phyloP scores from a whole-genome alignment of 805 yeast species.

The Saccharomycopsis oosterbeekiorum region DNA sequence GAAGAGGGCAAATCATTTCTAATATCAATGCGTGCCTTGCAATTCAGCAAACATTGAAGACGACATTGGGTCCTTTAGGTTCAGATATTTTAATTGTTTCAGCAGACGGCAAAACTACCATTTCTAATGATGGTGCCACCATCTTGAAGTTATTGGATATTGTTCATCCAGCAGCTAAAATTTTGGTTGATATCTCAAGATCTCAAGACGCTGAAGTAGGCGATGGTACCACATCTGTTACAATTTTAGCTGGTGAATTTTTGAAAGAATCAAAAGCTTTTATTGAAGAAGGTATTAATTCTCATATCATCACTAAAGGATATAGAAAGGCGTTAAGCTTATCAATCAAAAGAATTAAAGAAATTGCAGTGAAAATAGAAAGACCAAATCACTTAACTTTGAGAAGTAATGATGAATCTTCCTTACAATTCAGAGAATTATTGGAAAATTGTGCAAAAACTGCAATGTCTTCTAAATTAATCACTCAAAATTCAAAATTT shows the following conservation, averaged over 20 bases:
- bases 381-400: conserved; percentile 19
- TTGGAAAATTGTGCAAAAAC: conserved; percentile 84
- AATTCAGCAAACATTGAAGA: conserved; percentile 87
- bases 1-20: conserved; percentile 88
- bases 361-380: conserved; percentile 64
- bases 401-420: conserved; percentile 32
- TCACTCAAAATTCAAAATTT: conserved; percentile 76
- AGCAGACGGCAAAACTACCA: conserved; percentile 77
- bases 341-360: conserved; percentile 64
- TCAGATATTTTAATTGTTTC: conserved; percentile 88
- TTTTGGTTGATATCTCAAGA: conserved; percentile 85
- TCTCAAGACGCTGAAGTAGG: conserved; percentile 98
- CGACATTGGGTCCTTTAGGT: conserved; percentile 96
- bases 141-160: conserved; percentile 85
- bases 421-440: conserved; percentile 52
- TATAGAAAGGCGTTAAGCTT: conserved; percentile 71
- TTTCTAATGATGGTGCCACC: conserved; percentile 98
- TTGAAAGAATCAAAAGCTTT: conserved; percentile 83
- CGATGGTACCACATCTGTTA: conserved; percentile 95
- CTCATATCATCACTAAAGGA: conserved; percentile 83
- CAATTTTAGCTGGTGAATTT: conserved; percentile 88
- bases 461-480: conserved; percentile 93
- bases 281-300: conserved; percentile 92
- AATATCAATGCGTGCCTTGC: conserved; percentile 97
- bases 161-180: conserved; percentile 97